Percentiles rank a stretch among this genome's conserved stretches.
These are phyloP conservation scores for Drechslerella stenobrocha DNA, from an alignment of 2,329 filamentous ascomycete species.

Conservation along the genomic window DNA sequence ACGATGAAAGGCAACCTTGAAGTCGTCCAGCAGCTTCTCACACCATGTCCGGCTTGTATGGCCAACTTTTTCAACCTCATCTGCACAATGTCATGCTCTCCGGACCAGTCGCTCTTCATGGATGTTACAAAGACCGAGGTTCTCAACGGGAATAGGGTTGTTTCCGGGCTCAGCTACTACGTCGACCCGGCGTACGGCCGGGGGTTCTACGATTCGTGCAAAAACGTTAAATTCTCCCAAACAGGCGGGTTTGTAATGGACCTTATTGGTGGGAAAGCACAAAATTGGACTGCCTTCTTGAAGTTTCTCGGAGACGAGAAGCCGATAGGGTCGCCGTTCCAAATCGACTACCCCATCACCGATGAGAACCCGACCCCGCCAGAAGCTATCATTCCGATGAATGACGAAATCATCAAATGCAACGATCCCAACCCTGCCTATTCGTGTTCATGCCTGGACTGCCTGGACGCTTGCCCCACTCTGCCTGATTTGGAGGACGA, in stretches of 20 bases:
- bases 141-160: conserved; percentile 64
- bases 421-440: conserved; percentile 85
- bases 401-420: conserved; percentile 79
- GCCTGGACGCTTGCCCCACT: conserved; percentile 78
- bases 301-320: conserved; percentile 94
- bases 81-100: conserved; percentile 97
- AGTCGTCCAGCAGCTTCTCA: conserved; percentile 83
- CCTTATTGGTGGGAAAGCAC: conserved; percentile 91
- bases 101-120: conserved; percentile 91
- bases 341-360: conserved; percentile 84
- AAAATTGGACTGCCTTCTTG: conserved; percentile 81
- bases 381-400: conserved; percentile 71
- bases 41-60: conserved; percentile 93
- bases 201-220: conserved; percentile 95
- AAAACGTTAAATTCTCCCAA: conserved; percentile 96
- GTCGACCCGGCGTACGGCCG: conserved; percentile 80
- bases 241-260: conserved; percentile 93
- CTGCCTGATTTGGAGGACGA: conserved; percentile 73
- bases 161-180: conserved; percentile 87
- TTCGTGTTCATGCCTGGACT: conserved; percentile 91
- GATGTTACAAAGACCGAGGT: conserved; percentile 78
- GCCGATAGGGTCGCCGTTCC: conserved; percentile 87
- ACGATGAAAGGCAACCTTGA: conserved; percentile 80
- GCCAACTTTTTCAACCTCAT: conserved; percentile 99
- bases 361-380: conserved; percentile 59